Percentiles rank a stretch among this genome's conserved stretches.
Conservation (phyloP, 2,329 filamentous ascomycete species). For the Lasiodiplodia sp. region DNA sequence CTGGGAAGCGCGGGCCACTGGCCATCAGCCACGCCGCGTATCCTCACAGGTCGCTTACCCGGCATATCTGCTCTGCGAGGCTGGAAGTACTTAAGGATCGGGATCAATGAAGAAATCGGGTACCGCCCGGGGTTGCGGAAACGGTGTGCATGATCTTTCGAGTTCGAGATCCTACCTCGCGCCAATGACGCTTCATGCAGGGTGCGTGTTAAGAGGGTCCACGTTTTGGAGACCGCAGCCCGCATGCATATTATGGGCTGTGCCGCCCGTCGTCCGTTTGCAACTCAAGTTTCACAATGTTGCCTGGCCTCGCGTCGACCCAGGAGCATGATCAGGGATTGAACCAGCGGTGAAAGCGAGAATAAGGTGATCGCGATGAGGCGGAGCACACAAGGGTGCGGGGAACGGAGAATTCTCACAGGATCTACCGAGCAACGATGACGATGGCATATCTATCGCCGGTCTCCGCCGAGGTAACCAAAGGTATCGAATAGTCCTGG, state of each 20-base stretch:
- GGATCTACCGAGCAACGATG: background rate
- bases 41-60: conserved; percentile 3
- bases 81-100: conserved; percentile 13
- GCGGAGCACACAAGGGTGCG: background rate
- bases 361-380: conserved; percentile 9
- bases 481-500: background rate
- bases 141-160: background rate
- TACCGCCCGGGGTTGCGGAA: background rate
- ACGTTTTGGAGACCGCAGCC: background rate
- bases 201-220: background rate
- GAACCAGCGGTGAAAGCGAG: conserved; percentile 12
- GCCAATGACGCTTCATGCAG: background rate
- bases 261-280: conserved; percentile 1
- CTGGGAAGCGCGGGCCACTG: conserved; percentile 19
- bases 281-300: conserved; percentile 19
- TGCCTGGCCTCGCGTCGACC: background rate
- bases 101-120: conserved; percentile 13
- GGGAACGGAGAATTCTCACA: background rate
- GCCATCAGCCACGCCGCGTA: conserved; percentile 19
- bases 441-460: background rate
- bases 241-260: conserved; percentile 11
- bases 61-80: background rate
- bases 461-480: background rate
- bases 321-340: background rate
- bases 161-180: background rate